Evolutionary conservation across 768 basidiomycete species (phyloP).

Genomic region (Dioszegia aurantiaca): DNA sequence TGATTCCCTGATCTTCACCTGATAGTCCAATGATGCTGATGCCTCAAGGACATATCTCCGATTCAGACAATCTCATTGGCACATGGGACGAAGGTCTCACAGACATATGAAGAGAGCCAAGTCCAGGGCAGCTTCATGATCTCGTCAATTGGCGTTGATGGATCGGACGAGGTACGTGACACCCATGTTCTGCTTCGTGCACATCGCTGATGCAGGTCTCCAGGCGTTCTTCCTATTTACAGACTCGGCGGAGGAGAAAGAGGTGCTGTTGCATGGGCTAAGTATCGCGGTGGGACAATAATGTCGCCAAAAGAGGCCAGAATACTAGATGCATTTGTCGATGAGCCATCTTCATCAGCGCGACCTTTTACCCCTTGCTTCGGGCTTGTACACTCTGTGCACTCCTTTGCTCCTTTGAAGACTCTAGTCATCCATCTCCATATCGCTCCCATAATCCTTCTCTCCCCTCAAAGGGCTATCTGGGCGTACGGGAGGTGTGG

Average conservation of each 20-base stretch:
- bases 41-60: conserved; percentile 30
- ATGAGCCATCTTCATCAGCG: too few species aligned
- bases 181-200: too few species aligned
- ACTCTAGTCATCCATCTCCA: conserved; percentile 41
- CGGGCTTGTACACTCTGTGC: too few species aligned
- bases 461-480: conserved; percentile 31
- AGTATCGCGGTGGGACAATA: conserved; percentile 12
- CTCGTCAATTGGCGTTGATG: conserved; percentile 21
- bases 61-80: conserved; percentile 35
- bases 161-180: conserved; percentile 31
- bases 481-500: conserved; percentile 21
- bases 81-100: conserved; percentile 13
- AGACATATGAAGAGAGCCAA: conserved; percentile 43
- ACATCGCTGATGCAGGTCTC: not conserved
- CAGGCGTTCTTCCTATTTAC: conserved; percentile 45
- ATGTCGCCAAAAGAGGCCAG: too few species aligned
- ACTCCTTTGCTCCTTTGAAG: conserved; percentile 11
- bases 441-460: conserved; percentile 33
- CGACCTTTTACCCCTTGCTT: too few species aligned
- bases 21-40: conserved; percentile 4
- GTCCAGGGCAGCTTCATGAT: conserved; percentile 47
- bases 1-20: too few species aligned
- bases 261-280: conserved; percentile 35
- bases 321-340: too few species aligned
- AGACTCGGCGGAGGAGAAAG: conserved; percentile 43